Conservation (phyloP, 164 flowering plant species). For the Sedum album region DNA sequence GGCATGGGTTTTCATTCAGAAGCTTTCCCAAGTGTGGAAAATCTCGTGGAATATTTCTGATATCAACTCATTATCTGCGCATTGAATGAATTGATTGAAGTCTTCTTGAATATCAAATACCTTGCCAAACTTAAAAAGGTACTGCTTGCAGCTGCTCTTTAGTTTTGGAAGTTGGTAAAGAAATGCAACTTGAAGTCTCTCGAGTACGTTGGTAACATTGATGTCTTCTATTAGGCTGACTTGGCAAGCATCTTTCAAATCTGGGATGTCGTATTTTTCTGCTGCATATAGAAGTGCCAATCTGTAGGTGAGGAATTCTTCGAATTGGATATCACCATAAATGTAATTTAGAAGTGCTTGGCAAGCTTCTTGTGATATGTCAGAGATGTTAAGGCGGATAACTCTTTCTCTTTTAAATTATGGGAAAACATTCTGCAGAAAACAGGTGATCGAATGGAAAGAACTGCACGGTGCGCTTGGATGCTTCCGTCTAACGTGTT, state of each 20-base stretch:
- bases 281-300: constrained; percentile 78
- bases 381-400: constrained; percentile 68
- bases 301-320: constrained; percentile 64
- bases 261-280: constrained; percentile 77
- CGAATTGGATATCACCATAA: constrained; percentile 54
- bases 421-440: constrained; percentile 90
- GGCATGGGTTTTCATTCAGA: constrained; percentile 28
- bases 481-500: constrained; percentile 72
- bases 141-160: constrained; percentile 69
- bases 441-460: constrained; percentile 82
- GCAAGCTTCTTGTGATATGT: constrained; percentile 77
- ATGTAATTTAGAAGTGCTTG: constrained; percentile 66
- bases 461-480: constrained; percentile 77
- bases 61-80: constrained; percentile 72
- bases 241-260: constrained; percentile 83
- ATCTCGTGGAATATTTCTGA: constrained; percentile 74
- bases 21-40: constrained; percentile 83
- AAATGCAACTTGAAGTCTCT: constrained; percentile 70
- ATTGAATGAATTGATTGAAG: constrained; percentile 53
- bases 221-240: constrained; percentile 85
- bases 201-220: constrained; percentile 71
- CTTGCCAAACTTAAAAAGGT: constrained; percentile 87
- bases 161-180: constrained; percentile 64
- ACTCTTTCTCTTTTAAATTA: constrained; percentile 77
- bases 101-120: constrained; percentile 80